phyloP scores from a whole-genome alignment of 306 rosid genomes.

The Castanea mollissima region DNA sequence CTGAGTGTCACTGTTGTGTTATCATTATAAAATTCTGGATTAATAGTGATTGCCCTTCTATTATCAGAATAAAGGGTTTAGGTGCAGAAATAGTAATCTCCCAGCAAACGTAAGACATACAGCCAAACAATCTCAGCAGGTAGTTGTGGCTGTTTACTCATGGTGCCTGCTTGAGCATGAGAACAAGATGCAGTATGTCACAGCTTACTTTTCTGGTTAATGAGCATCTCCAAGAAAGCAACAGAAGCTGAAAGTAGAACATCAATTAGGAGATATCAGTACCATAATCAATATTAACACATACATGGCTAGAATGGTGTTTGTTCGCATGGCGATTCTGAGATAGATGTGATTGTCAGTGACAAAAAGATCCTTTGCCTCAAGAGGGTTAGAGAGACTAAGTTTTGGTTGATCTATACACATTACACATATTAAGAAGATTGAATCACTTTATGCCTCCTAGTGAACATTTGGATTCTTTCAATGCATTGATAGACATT shows the following conservation, averaged over 20 bases:
- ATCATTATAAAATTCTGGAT: neutral
- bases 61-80: slow-evolving; percentile 6
- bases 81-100: neutral
- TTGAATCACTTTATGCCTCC: neutral
- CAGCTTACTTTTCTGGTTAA: too few relatives aligned
- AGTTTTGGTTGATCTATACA: neutral
- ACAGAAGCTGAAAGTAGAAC: too few relatives aligned
- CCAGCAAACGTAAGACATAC: neutral
- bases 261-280: too few relatives aligned
- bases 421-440: neutral
- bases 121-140: neutral
- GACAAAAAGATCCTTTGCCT: too few relatives aligned
- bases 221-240: too few relatives aligned
- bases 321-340: too few relatives aligned
- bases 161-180: neutral
- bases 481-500: slow-evolving; percentile 2
- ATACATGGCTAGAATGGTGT: too few relatives aligned
- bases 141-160: slow-evolving; percentile 1
- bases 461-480: neutral
- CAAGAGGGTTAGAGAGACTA: neutral
- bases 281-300: too few relatives aligned
- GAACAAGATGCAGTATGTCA: too few relatives aligned
- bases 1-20: neutral
- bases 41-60: slow-evolving; percentile 7
- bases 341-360: too few relatives aligned